Evolutionary conservation across 2,329 filamentous ascomycete species (phyloP).

Genomic region (Thelonectria rubi): DNA sequence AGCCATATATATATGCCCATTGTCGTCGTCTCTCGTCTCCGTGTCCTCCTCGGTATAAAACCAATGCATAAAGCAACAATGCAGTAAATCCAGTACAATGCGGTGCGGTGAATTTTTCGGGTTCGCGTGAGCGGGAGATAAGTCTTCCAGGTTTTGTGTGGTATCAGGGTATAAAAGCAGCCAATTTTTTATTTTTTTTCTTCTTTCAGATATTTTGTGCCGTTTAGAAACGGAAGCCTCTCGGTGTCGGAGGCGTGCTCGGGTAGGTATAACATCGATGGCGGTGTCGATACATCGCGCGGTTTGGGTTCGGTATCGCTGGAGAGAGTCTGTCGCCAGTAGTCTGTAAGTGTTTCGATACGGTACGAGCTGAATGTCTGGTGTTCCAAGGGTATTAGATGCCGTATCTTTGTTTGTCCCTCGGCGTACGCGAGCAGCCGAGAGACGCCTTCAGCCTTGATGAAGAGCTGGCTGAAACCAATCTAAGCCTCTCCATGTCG

Average conservation of each 20-base stretch:
- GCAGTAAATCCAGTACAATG: slow-evolving; percentile 25
- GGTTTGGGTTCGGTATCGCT: slow-evolving; percentile 31
- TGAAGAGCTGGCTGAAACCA: background rate
- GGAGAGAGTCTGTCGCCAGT: slow-evolving; percentile 48
- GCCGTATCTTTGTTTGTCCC: background rate
- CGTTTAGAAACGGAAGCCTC: slow-evolving; percentile 11
- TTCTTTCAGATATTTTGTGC: slow-evolving; percentile 19
- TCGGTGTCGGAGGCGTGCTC: slow-evolving; percentile 6
- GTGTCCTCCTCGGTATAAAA: slow-evolving; percentile 14
- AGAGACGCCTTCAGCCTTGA: background rate
- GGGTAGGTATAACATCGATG: slow-evolving; percentile 11
- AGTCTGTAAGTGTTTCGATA: slow-evolving; percentile 30
- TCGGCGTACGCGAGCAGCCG: slow-evolving; percentile 12
- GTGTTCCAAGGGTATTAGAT: too few relatives aligned
- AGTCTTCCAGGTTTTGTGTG: slow-evolving; percentile 34
- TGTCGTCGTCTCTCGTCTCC: slow-evolving; percentile 13
- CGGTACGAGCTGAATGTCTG: background rate
- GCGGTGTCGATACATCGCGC: slow-evolving; percentile 13
- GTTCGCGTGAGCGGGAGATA: slow-evolving; percentile 49
- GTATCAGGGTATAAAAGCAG: slow-evolving; percentile 37
- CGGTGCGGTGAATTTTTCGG: slow-evolving; percentile 21
- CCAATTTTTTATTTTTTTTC: too few relatives aligned
- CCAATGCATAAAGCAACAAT: slow-evolving; percentile 11
- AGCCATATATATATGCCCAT: slow-evolving; percentile 6
- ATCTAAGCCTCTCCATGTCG: background rate